These are phyloP conservation scores for Verticillium nonalfalfae DNA, from an alignment of 2,329 filamentous ascomycete genomes.

Conservation along the genomic window DNA sequence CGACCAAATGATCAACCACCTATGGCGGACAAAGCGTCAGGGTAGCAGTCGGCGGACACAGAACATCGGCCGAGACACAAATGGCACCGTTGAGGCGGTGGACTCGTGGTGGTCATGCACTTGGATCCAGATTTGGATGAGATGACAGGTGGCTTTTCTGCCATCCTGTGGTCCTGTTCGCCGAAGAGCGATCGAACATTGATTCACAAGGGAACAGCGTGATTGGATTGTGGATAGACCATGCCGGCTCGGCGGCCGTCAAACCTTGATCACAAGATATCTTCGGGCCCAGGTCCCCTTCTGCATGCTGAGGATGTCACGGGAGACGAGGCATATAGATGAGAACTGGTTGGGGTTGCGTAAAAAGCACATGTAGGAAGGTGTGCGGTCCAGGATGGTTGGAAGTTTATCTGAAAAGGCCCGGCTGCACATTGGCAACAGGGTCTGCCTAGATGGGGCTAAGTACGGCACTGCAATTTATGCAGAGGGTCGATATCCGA, in stretches of 20 bases:
- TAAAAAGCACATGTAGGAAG: background rate
- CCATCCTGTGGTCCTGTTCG: background rate
- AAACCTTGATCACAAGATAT: background rate
- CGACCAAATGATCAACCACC: background rate
- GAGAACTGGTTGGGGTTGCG: background rate
- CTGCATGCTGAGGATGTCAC: background rate
- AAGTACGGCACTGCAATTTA: background rate
- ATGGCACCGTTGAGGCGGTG: background rate
- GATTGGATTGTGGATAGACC: background rate
- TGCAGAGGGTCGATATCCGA: background rate
- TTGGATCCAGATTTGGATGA: background rate
- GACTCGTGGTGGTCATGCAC: background rate
- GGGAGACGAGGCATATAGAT: background rate
- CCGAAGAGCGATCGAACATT: background rate
- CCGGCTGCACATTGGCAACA: background rate
- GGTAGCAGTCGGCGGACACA: background rate
- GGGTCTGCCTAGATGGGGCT: background rate
- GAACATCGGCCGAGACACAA: background rate
- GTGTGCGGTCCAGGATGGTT: background rate
- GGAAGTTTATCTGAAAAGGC: background rate
- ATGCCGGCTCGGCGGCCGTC: background rate
- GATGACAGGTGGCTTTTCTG: background rate
- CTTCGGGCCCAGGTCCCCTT: background rate
- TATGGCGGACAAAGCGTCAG: background rate
- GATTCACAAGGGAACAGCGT: background rate